Evolutionary conservation across 768 basidiomycete genomes (phyloP).

Genomic region (Russula griseocarnosa): DNA sequence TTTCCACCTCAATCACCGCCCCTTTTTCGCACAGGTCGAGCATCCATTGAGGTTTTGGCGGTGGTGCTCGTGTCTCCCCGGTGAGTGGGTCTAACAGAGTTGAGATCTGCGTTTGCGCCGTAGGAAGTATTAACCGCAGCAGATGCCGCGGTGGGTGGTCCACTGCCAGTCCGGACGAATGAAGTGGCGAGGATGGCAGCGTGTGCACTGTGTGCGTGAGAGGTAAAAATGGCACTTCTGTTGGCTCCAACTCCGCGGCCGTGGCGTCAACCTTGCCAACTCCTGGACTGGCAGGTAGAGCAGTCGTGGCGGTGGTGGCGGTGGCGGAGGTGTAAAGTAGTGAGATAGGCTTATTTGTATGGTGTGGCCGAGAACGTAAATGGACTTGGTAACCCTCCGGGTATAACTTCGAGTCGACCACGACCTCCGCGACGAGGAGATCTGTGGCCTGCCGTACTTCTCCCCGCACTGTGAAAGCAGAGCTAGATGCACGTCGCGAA

Average conservation of each 20-base stretch:
- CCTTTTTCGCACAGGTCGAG: slow-evolving; percentile 57
- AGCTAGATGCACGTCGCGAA: slow-evolving; percentile 39
- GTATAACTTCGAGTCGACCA: slow-evolving; percentile 79
- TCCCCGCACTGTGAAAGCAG: slow-evolving; percentile 59
- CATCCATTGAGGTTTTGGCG: slow-evolving; percentile 71
- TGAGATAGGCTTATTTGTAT: slow-evolving; percentile 38
- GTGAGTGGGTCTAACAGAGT: slow-evolving; percentile 80
- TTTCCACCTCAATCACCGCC: slow-evolving; percentile 52
- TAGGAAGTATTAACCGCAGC: slow-evolving; percentile 73
- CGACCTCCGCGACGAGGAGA: slow-evolving; percentile 70
- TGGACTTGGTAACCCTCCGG: slow-evolving; percentile 65
- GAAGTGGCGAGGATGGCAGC: slow-evolving; percentile 77
- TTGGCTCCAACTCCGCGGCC: not conserved
- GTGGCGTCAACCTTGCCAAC: not conserved
- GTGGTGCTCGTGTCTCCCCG: slow-evolving; percentile 56
- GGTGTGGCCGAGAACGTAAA: slow-evolving; percentile 44
- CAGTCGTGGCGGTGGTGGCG: not conserved
- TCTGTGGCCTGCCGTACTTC: slow-evolving; percentile 62
- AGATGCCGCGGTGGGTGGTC: slow-evolving; percentile 64
- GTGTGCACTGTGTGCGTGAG: slow-evolving; percentile 61
- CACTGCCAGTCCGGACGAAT: slow-evolving; percentile 61
- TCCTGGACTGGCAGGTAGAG: not conserved
- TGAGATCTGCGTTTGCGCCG: slow-evolving; percentile 71
- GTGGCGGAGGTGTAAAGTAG: slow-evolving; percentile 29
- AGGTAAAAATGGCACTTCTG: slow-evolving; percentile 41